Base-by-base conservation (phyloP, 2,329 filamentous ascomycete genomes). In the Pseudogymnoascus sp. region DNA sequence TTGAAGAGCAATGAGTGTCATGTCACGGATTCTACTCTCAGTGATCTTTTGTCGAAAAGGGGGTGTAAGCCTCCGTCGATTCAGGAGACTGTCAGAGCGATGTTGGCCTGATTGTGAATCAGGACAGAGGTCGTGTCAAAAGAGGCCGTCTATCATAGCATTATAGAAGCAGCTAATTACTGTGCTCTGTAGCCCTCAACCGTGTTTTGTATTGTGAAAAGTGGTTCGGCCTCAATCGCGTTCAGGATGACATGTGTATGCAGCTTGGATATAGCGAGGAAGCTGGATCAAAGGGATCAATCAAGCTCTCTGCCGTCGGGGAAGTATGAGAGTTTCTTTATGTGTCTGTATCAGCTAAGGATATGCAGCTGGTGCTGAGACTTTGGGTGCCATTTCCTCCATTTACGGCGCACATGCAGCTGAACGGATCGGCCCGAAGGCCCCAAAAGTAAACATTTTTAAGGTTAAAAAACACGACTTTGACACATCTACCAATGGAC, bases 1-100 rank as follows among this genome's bases (percentile, higher is more conserved):
- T 61, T 70, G 56, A 59, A 65, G 56, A 65, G 60, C 18, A 63
- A 65, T 4, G 69, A 70, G 63, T 67, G 67, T 38, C 49, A 63
- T 43, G 66, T 69, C 61, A 43, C 63, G 53, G 68, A 69, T 65
- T n/a, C 16, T 23, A 70, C 68, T 8, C 60, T 70, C 16, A 63
- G 49, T 4, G 64, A 66, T 11, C 42, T 70, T 16, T 60, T 70
- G 38, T 49, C 36, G 9, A 60, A 49, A 8, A 64, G 38, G 31
- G 66, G 64, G 1, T 31, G 67, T 5, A 53, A 65, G 25, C 12
- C 63, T 2, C 68, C 64, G 59, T 18, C 46, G 21, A 61, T 68
- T 9, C 64, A 70, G 38, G 62, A 67, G 34, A 70, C 68, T 8
- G 37, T 70, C n/a, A 65, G 42, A 25, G 62, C 66, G 56, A 68